Evolutionary conservation across 495 filamentous ascomycete genomes (phyloP).

Genomic region (Penicillium turbatum): DNA sequence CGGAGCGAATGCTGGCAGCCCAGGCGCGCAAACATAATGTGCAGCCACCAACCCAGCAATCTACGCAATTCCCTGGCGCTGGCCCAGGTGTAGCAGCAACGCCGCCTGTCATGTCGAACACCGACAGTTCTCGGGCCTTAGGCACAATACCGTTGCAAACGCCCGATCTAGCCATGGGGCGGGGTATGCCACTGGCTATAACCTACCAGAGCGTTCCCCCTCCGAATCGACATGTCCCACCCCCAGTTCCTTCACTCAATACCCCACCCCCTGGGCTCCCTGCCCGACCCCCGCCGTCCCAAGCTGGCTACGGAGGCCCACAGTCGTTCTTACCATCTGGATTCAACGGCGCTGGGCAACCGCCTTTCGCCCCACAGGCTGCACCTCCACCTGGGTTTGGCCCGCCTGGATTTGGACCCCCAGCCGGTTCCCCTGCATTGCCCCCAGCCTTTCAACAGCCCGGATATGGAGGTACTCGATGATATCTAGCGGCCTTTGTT

Average conservation of each 20-base stretch:
- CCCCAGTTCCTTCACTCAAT: constrained; percentile 44
- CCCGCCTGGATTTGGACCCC: constrained; percentile 49
- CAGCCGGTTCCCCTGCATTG: constrained; percentile 34
- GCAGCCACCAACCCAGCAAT: constrained; percentile 59
- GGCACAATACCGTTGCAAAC: constrained; percentile 27
- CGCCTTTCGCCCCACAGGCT: constrained; percentile 36
- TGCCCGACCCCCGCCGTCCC: constrained; percentile 72
- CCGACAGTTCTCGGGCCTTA: constrained; percentile 43
- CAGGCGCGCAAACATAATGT: constrained; percentile 95
- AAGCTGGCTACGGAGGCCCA: constrained; percentile 73
- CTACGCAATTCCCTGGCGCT: constrained; percentile 43
- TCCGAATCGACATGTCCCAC: constrained; percentile 38
- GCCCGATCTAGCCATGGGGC: constrained; percentile 32
- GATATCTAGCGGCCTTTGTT: constrained; percentile 10
- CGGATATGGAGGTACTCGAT: constrained; percentile 43
- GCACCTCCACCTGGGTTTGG: constrained; percentile 54
- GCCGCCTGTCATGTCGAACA: constrained; percentile 54
- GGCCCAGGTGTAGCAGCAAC: constrained; percentile 37
- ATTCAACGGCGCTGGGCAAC: constrained; percentile 45
- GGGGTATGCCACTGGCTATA: constrained; percentile 31
- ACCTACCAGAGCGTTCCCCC: constrained; percentile 38
- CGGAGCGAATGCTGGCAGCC: constrained; percentile 86
- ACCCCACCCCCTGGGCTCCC: constrained; percentile 74
- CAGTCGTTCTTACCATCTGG: constrained; percentile 61
- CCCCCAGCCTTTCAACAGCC: constrained; percentile 51